These are phyloP conservation scores for Dioszegia crocea DNA, from an alignment of 768 basidiomycete genomes.

Conservation along the genomic window DNA sequence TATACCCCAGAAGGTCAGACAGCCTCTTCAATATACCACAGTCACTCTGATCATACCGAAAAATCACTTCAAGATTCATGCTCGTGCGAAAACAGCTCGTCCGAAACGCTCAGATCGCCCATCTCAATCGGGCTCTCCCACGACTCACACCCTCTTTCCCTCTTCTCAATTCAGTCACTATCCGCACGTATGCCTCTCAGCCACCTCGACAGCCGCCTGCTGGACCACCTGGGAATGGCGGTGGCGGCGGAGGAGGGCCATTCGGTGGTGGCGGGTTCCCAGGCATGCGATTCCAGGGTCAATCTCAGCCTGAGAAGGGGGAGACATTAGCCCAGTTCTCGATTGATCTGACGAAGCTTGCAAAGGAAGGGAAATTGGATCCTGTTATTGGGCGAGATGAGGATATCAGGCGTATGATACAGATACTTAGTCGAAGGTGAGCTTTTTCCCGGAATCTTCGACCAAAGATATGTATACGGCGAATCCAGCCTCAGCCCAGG, in stretches of 20 bases:
- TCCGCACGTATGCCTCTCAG: conserved; percentile 24
- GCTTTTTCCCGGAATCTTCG: not conserved
- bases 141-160: not conserved
- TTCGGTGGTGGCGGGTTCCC: conserved; percentile 26
- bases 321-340: conserved; percentile 82
- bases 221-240: conserved; percentile 10
- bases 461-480: not conserved
- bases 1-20: no score
- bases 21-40: no score
- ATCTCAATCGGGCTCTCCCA: not conserved
- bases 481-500: no score
- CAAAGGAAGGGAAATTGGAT: conserved; percentile 77
- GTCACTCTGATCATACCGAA: no score
- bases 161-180: not conserved
- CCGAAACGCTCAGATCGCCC: conserved; percentile 16
- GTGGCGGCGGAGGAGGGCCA: conserved; percentile 5
- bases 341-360: conserved; percentile 76
- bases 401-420: conserved; percentile 86
- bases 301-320: conserved; percentile 58
- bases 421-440: conserved; percentile 55
- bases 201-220: conserved; percentile 23
- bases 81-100: conserved; percentile 26
- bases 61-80: conserved; percentile 9
- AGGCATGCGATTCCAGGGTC: conserved; percentile 42
- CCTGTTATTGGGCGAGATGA: conserved; percentile 67